Conservation (phyloP, 208 protist genomes). For the Leishmania amazonensis region DNA sequence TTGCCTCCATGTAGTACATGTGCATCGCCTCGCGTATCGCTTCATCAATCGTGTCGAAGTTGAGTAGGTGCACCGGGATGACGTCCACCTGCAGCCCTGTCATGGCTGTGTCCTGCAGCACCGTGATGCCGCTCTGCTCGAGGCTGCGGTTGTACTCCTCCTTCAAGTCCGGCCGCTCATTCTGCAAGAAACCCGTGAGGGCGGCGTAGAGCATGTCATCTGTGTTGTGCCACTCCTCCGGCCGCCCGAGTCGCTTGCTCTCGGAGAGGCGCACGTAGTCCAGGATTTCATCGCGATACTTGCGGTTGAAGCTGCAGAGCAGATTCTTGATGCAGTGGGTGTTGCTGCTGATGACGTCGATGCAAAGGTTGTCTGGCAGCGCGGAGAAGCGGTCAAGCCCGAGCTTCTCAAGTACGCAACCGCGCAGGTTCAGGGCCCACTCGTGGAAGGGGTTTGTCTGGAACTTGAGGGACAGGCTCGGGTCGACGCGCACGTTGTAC, state of each 20-base stretch:
- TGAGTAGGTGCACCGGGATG: slow-evolving; percentile 67
- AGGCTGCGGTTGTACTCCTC: slow-evolving; percentile 72
- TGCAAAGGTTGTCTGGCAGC: slow-evolving; percentile 68
- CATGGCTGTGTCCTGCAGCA: slow-evolving; percentile 85
- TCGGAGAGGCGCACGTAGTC: slow-evolving; percentile 51
- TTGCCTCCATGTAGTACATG: slow-evolving; percentile 17
- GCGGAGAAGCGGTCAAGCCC: slow-evolving; percentile 55
- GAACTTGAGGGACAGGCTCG: slow-evolving; percentile 78
- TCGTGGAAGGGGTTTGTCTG: slow-evolving; percentile 85
- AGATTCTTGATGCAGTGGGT: slow-evolving; percentile 93
- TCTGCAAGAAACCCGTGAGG: slow-evolving; percentile 55
- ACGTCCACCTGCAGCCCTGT: slow-evolving; percentile 87
- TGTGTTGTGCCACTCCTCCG: slow-evolving; percentile 64
- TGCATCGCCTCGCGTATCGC: slow-evolving; percentile 53
- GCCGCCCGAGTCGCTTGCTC: slow-evolving; percentile 39
- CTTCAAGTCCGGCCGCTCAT: slow-evolving; percentile 59
- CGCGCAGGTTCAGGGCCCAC: slow-evolving; percentile 84
- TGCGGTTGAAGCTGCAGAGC: slow-evolving; percentile 78
- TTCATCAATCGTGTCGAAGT: slow-evolving; percentile 68
- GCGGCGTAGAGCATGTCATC: slow-evolving; percentile 83
- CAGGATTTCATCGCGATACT: slow-evolving; percentile 64
- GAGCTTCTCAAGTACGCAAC: slow-evolving; percentile 70
- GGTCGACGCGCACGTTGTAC: slow-evolving; percentile 87
- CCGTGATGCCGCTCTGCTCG: slow-evolving; percentile 71
- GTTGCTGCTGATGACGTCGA: slow-evolving; percentile 91